A percentile compares a stretch with the other conserved stretches of the same genome.
Evolutionary conservation across 345 rosid species (phyloP).

Genomic region (Litchi chinensis): DNA sequence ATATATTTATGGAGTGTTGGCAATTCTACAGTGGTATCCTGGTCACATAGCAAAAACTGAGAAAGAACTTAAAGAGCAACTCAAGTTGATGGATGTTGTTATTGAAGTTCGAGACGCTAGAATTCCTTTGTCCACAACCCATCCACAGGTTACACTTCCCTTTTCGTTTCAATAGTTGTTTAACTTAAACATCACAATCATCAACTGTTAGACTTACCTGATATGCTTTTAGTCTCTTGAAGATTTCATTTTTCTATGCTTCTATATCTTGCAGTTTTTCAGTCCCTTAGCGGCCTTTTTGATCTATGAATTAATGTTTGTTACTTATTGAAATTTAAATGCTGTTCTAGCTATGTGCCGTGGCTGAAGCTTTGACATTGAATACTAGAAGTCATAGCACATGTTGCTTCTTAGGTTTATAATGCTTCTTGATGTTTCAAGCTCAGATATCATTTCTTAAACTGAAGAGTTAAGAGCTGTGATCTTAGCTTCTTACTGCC

Average conservation of each 20-base stretch:
- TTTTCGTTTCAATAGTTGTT: not conserved
- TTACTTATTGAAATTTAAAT: not conserved
- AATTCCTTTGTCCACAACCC: slow-evolving; percentile 85
- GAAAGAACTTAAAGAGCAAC: slow-evolving; percentile 87
- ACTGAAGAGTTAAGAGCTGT: not conserved
- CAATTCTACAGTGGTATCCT: slow-evolving; percentile 80
- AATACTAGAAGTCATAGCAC: not conserved
- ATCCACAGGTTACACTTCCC: slow-evolving; percentile 66
- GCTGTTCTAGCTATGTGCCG: not conserved
- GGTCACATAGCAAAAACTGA: slow-evolving; percentile 97
- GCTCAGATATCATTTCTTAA: not conserved
- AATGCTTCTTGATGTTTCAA: slow-evolving; percentile 5
- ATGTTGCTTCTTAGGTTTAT: not conserved
- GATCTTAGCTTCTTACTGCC: not conserved
- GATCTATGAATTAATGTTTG: not conserved
- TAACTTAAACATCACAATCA: not conserved
- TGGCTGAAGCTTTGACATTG: not conserved
- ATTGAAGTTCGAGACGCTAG: slow-evolving; percentile 92
- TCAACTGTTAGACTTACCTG: not conserved
- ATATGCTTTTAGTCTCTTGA: not conserved
- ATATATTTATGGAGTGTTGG: slow-evolving; percentile 6
- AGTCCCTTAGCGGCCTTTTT: not conserved
- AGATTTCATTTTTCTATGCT: not conserved
- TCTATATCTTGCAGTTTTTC: not conserved
- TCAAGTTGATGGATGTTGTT: slow-evolving; percentile 95